Evolutionary conservation across 495 filamentous ascomycete genomes (phyloP), one percentile per base, ranked within the genome.

Genomic region (Bacidia rubella): DNA sequence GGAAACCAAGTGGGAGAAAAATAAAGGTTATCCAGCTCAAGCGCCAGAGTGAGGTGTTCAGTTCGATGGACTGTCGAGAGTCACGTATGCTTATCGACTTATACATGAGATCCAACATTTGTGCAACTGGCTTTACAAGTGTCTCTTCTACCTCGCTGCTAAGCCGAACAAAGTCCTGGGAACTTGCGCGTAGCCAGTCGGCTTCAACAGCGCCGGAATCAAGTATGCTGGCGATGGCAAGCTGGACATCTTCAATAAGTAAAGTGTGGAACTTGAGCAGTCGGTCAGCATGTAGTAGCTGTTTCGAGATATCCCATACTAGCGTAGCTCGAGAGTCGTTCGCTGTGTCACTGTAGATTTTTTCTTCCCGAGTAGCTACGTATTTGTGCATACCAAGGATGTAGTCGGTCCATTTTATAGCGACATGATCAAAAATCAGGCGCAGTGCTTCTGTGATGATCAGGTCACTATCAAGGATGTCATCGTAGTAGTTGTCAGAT

Each of bases 41-140:
- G 2, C 55, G 35, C 63, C 63, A 65, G 39, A 62, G 43, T 51
- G 63, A 68, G 1, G 69, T 65, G 2, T 70, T 69, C 2, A 78
- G 63, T 40, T 74, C 66, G 0, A 78, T 62, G 2, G 66, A 70
- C 32, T 73, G 68, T 1, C 73, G 65, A 9, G 71, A 66, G 51
- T 78, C 74, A 23, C 75, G 68, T 42, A 78, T 76, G n/a, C 64
- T 70, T 20, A 78, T 72, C 29, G 65, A 70, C 57, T 75, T 73
- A 54, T 78, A 78, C 66, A 77, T 74, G n/a, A 60, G 41, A 50
- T 60, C 57, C 20, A 60, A 32, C 54, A 60, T 57, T 17, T 56
- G 46, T 19, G 45, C 50, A 12, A 53, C 49, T 15, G 54, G 54
- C 42, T 60, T 60, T 38, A 40, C 50, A 7, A 60, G 41, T 15